Conservation (phyloP, 164 flowering plant genomes). For the Tetrastigma voinierianum region DNA sequence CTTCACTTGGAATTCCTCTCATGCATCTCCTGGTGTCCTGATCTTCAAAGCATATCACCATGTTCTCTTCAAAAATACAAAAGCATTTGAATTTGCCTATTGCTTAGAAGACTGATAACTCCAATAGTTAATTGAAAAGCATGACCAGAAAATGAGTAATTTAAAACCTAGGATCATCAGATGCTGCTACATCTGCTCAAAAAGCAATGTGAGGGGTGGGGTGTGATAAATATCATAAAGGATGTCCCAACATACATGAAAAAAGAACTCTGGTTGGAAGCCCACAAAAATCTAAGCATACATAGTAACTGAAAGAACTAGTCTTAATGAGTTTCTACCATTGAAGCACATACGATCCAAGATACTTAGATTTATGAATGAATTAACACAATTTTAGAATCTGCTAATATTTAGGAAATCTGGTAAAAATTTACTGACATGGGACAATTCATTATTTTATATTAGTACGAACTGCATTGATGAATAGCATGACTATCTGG, state of each 20-base stretch:
- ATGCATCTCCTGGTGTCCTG: slow-evolving; percentile 72
- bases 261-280: not conserved
- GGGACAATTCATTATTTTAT: not conserved
- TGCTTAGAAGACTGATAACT: not conserved
- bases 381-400: not conserved
- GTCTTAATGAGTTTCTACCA: not conserved
- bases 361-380: not conserved
- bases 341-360: not conserved
- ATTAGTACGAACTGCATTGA: too few relatives aligned
- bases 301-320: not conserved
- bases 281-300: not conserved
- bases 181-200: too few relatives aligned
- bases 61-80: slow-evolving; percentile 61
- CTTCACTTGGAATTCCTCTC: slow-evolving; percentile 51
- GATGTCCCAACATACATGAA: not conserved
- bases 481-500: too few relatives aligned
- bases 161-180: too few relatives aligned
- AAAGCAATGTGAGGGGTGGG: too few relatives aligned
- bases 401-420: not conserved
- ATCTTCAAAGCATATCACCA: slow-evolving; percentile 95
- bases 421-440: not conserved
- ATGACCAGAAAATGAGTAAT: slow-evolving; percentile 4
- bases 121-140: not conserved
- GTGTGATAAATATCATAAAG: not conserved
- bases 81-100: slow-evolving; percentile 10